These are phyloP conservation scores for Monilinia fructigena DNA, from an alignment of 2,329 filamentous ascomycete genomes.

Conservation along the genomic window DNA sequence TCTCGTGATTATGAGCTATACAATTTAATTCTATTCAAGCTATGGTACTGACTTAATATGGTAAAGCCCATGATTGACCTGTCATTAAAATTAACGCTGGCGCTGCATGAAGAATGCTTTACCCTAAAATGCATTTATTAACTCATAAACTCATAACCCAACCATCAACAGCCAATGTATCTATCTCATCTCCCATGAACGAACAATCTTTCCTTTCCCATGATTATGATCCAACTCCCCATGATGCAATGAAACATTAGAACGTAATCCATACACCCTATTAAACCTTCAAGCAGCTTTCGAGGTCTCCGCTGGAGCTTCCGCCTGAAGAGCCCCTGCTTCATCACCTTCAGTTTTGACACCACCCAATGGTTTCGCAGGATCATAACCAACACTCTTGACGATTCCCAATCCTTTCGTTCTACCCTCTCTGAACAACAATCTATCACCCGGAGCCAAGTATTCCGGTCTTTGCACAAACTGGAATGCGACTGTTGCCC, in stretches of 20 bases:
- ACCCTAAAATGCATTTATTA: background rate
- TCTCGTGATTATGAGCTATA: too few relatives aligned
- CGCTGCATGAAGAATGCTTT: too few relatives aligned
- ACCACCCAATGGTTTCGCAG: slow-evolving; percentile 47
- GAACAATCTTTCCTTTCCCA: background rate
- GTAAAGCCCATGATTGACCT: too few relatives aligned
- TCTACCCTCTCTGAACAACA: slow-evolving; percentile 89
- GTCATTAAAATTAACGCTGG: too few relatives aligned
- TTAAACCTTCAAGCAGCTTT: background rate
- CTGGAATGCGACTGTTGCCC: slow-evolving; percentile 89
- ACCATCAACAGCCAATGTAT: background rate
- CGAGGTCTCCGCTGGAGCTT: background rate
- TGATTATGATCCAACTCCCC: background rate
- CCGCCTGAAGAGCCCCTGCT: background rate
- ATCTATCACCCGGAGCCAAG: slow-evolving; percentile 78
- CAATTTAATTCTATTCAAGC: too few relatives aligned
- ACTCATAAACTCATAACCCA: background rate
- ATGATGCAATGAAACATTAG: background rate
- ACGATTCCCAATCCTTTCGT: slow-evolving; percentile 96
- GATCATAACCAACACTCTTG: slow-evolving; percentile 85
- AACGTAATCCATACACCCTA: background rate
- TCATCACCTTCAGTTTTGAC: slow-evolving; percentile 14
- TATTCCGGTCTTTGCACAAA: slow-evolving; percentile 96
- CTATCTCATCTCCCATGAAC: background rate
- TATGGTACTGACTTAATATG: too few relatives aligned